Base-by-base conservation (phyloP, 148 eudicot species). In the Hydrangea macrophylla region DNA sequence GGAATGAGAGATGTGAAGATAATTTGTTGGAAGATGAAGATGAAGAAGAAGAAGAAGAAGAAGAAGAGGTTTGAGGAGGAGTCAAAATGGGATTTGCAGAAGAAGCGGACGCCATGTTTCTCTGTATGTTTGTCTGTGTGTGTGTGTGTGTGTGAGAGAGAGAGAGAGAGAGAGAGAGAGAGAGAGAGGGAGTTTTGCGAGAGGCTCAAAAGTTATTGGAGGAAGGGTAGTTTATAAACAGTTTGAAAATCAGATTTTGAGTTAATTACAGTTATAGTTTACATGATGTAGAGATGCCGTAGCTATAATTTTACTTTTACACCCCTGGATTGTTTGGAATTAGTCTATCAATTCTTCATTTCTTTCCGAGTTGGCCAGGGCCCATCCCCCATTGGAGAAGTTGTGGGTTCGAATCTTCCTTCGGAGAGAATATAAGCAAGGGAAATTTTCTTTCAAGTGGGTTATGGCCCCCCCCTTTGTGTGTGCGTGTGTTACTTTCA, bases 91-190 rank as follows among this genome's bases (percentile, higher is more conserved):
- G 25, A 54, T 62, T 70, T 18, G 59, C 40, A 31, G 73, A 33
- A 70, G 67, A 70, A 39, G 74, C 58, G 57, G 74, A 69, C 22
- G 69, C 69, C 69, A 65, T 65, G 55, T 9, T 10, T 35, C 39
- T n/a, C 7, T 45, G 4, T 20, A 7, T 15, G 20, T 40, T n/a
- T 17, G n/a, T 15, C 26, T 40, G 5, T 13, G 53, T 17, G 15
- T 45, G 20, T 45, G 22, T 17, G 53, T 18, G 2, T 18, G 53
- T 15, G 53, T 5, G 53, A 18, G 15, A 18, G 48, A 42, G 48
- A 10, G 48, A 42, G 48, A 42, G 15, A 42, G 0, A n/a, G 53
- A 45, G 53, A 7, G 53, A 18, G 15, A 18, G 48, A 42, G 48
- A 10, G 48, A 42, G 48, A 42, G 15, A 42, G 0, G 11, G 48